phyloP scores from a whole-genome alignment of 2,329 filamentous ascomycete genomes.

The Colletotrichum sidae region DNA sequence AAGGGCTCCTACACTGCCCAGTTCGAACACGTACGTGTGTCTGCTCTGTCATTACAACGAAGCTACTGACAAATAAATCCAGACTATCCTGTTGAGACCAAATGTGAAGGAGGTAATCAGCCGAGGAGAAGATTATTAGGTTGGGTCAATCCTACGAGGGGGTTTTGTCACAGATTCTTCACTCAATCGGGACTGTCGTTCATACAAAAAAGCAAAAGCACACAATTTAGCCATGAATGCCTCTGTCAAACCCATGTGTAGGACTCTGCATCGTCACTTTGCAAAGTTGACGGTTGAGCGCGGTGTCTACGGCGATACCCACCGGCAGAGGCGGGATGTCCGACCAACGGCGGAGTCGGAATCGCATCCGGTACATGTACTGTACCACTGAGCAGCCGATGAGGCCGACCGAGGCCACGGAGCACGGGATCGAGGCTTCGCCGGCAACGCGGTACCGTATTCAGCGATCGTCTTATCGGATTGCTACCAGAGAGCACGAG shows the following conservation, averaged over 20 bases:
- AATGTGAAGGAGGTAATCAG: conserved; percentile 90
- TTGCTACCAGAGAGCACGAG: too few species aligned
- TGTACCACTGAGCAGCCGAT: too few species aligned
- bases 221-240: conserved; percentile 17
- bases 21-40: conserved; percentile 85
- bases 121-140: conserved; percentile 84
- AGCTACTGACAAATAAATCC: conserved; percentile 30
- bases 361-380: too few species aligned
- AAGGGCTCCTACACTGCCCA: conserved; percentile 96
- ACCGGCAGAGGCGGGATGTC: too few species aligned
- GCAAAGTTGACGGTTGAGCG: too few species aligned
- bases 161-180: conserved; percentile 19
- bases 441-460: too few species aligned
- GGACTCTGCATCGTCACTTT: background rate
- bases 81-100: conserved; percentile 82
- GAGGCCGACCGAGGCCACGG: too few species aligned
- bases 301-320: too few species aligned
- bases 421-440: too few species aligned
- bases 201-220: conserved; percentile 26
- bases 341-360: too few species aligned
- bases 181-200: conserved; percentile 33
- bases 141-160: conserved; percentile 17
- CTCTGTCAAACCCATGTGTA: background rate
- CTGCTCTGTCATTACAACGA: background rate
- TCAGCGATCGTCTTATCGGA: too few species aligned